Base-by-base conservation (phyloP, 73 alveolate species). In the Paramecium biaurelia region DNA sequence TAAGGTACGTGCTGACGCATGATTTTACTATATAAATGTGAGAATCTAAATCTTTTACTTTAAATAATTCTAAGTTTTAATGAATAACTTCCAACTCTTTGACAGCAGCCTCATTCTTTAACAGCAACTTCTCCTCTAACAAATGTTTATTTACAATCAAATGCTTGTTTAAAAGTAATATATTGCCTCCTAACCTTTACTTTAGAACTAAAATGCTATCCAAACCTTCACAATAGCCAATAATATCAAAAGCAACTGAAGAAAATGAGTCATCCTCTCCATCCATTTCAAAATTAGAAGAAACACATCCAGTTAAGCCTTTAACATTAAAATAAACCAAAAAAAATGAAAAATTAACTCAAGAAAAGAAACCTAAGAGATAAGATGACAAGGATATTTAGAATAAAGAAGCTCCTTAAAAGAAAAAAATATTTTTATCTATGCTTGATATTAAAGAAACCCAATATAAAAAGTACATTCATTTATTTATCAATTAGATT, bases 1-100 rank as follows among this genome's bases (percentile, higher is more conserved):
- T 72, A 72, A 72, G 32, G 86, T 72, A 72, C 9, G 34, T 72
- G 86, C 86, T 72, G 84, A 63, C 84, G 84, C 26, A 63, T 63
- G 84, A 63, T 63, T 63, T 63, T 32, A 7, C 84, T 24, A 63
- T 63, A 63, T 63, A 63, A 63, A 32, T 63, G 45, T 32, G 45
- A 7, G 21, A 32, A 63, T 30, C 45, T n/a, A 63, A 63, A 63
- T 63, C 84, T 63, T 63, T 63, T 63, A 30, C 84, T 63, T 63
- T 63, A 20, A 63, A 63, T 63, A 63, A 63, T 63, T 63, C 84
- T 63, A 14, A 32, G 45, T 30, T 30, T 41, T 53, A 53, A 74
- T 74, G 87, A 74, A 74, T 74, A 37, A 34, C 87, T 41, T 74
- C 87, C 59, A 21, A 74, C 59, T 34, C 87, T 74, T 74, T 18